Conservation (phyloP, 176 grass and related monocot genomes). For the Thalia dealbata region DNA sequence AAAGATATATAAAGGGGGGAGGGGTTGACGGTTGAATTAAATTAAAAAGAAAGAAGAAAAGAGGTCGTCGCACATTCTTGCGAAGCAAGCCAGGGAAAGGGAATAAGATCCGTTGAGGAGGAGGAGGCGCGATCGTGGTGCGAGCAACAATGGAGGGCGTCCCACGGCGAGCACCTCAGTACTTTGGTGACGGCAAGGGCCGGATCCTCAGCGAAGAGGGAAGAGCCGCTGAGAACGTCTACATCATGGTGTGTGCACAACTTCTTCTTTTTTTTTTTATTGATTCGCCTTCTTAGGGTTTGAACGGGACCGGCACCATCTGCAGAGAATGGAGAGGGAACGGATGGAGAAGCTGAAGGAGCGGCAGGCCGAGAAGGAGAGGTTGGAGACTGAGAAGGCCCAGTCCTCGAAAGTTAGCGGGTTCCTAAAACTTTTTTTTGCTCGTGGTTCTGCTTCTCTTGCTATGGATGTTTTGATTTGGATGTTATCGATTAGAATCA, state of each 20-base stretch:
- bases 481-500: too few relatives aligned
- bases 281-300: background rate
- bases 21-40: too few relatives aligned
- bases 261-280: background rate
- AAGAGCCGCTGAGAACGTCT: conserved; percentile 64
- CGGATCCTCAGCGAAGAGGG: conserved; percentile 65
- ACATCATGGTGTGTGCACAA: conserved; percentile 41
- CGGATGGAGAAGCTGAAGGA: conserved; percentile 57
- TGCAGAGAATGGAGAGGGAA: conserved; percentile 85
- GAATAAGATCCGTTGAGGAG: too few relatives aligned
- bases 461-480: background rate
- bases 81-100: background rate
- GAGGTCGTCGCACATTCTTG: too few relatives aligned
- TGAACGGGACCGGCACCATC: background rate
- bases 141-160: conserved; percentile 4
- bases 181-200: conserved; percentile 59
- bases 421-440: background rate
- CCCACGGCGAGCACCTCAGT: conserved; percentile 16
- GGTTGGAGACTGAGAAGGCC: conserved; percentile 17
- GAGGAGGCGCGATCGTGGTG: too few relatives aligned
- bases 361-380: conserved; percentile 44
- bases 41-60: too few relatives aligned
- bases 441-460: background rate
- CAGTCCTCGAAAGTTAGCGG: conserved; percentile 26
- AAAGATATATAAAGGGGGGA: too few relatives aligned